A percentile compares a stretch with the other conserved stretches of the same genome.
phyloP scores from a whole-genome alignment of 495 filamentous ascomycete genomes.

The Aspergillus heteromorphus region DNA sequence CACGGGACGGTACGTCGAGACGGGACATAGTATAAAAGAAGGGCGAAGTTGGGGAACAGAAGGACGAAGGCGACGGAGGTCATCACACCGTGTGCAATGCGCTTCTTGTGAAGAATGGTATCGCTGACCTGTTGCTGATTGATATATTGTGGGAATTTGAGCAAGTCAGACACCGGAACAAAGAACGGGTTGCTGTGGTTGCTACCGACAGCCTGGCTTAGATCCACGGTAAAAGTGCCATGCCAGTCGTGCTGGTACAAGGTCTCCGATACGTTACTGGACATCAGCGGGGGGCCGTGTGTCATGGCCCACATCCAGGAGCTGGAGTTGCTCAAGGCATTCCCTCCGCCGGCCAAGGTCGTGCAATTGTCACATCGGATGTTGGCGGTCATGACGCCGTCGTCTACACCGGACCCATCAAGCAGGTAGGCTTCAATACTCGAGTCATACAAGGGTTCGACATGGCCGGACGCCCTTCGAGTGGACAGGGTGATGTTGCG shows the following conservation, averaged over 20 bases:
- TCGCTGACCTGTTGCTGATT: slow-evolving; percentile 13
- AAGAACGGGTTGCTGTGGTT: slow-evolving; percentile 57
- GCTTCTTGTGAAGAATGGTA: slow-evolving; percentile 18
- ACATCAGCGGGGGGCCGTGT: slow-evolving; percentile 47
- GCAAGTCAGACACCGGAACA: slow-evolving; percentile 1
- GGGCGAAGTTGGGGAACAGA: slow-evolving; percentile 41
- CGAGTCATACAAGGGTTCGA: slow-evolving; percentile 44
- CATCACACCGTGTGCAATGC: slow-evolving; percentile 32
- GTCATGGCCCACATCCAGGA: slow-evolving; percentile 60
- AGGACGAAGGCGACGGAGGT: slow-evolving; percentile 31
- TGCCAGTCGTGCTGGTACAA: slow-evolving; percentile 54
- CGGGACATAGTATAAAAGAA: slow-evolving; percentile 39
- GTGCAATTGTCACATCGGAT: slow-evolving; percentile 51
- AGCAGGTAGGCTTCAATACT: slow-evolving; percentile 44
- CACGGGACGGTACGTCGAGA: slow-evolving; percentile 21
- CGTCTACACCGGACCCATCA: slow-evolving; percentile 50
- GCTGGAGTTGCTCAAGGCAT: slow-evolving; percentile 35
- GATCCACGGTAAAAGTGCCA: slow-evolving; percentile 49
- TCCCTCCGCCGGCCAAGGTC: slow-evolving; percentile 44
- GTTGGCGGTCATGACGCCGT: slow-evolving; percentile 55
- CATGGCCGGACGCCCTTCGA: slow-evolving; percentile 42
- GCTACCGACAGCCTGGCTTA: slow-evolving; percentile 49
- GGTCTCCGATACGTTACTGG: slow-evolving; percentile 35
- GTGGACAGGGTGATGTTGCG: slow-evolving; percentile 57
- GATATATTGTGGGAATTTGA: slow-evolving; percentile 8